Evolutionary conservation across 306 rosid species (phyloP), one percentile per base, ranked within the genome.

Genomic region (Begonia peltatifolia): DNA sequence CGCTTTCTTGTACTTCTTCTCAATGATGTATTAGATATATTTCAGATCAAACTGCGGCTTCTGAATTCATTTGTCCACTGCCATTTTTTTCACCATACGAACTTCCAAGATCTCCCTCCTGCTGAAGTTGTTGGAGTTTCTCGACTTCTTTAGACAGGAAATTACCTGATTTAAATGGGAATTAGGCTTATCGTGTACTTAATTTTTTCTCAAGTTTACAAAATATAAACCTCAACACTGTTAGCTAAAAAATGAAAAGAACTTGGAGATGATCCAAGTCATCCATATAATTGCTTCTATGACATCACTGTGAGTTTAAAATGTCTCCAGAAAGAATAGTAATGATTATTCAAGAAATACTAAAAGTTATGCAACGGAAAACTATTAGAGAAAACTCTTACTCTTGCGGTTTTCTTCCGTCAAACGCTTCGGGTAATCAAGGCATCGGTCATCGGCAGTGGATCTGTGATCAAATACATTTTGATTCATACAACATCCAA

Each of bases 131-230:
- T 60, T 15, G 71, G 30, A 85, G 66, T 57, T 68, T 82, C 63
- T 64, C 84, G 58, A 82, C 54, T 78, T 90, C 87, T 72, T 74
- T 80, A 52, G 69, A 42, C 63, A 90, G 90, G 42, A 64, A 70
- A 54, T 71, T 76, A 69, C 67, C 95, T 89, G 84, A 16, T 47
- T 59, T 38, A 7, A 50, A 59, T 35, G 49, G 30, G 48, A 59
- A 48, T 49, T 5, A 14, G 10, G 2, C n/a, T n/a, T n/a, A n/a
- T 30, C 38, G 6, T 30, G 38, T 30, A 4, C 38, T 30, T 7
- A 2, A 30, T 30, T 30, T 30, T 30, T 30, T 30, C 38, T 30
- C 9, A 9, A 30, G 38, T 0, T 30, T 6, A 30, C 38, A 30
- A 30, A 30, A 30, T 30, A 1, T 30, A 30, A 30, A 30, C 38